phyloP scores from a whole-genome alignment of 164 flowering plant species.

The Hamamelis virginiana region DNA sequence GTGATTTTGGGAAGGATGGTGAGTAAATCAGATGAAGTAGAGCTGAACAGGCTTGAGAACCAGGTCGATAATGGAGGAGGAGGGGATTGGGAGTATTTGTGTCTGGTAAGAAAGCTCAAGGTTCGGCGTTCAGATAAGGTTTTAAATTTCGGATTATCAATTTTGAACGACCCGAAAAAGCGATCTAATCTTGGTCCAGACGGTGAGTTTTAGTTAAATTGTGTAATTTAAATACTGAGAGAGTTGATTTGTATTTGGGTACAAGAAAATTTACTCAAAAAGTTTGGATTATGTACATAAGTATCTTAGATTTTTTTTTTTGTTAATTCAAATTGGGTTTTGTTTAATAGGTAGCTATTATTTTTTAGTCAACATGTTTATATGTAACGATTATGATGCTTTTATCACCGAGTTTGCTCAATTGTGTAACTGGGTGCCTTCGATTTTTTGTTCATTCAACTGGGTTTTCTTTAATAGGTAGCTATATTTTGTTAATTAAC shows the following conservation, averaged over 20 bases:
- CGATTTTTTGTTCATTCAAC: not conserved
- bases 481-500: too few relatives aligned
- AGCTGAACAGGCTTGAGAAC: constrained; percentile 64
- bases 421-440: not conserved
- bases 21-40: constrained; percentile 66
- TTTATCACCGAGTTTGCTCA: not conserved
- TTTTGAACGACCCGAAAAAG: constrained; percentile 71
- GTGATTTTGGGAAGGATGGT: constrained; percentile 50
- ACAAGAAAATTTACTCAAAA: not conserved
- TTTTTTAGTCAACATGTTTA: not conserved
- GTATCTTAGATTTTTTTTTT: not conserved
- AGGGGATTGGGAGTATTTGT: constrained; percentile 95
- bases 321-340: constrained; percentile 1
- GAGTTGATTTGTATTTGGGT: not conserved
- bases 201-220: constrained; percentile 34
- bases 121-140: constrained; percentile 88
- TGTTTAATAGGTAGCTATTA: not conserved
- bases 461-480: constrained; percentile 8
- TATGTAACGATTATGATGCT: not conserved
- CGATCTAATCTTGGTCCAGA: constrained; percentile 80
- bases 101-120: constrained; percentile 80
- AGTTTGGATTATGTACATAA: not conserved
- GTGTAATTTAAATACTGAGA: not conserved
- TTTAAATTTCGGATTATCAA: constrained; percentile 64
- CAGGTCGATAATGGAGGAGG: constrained; percentile 97